A percentile compares a stretch with the other conserved stretches of the same genome.
Evolutionary conservation across 2,329 filamentous ascomycete genomes (phyloP).

Genomic region (Neodidymelliopsis sp.): DNA sequence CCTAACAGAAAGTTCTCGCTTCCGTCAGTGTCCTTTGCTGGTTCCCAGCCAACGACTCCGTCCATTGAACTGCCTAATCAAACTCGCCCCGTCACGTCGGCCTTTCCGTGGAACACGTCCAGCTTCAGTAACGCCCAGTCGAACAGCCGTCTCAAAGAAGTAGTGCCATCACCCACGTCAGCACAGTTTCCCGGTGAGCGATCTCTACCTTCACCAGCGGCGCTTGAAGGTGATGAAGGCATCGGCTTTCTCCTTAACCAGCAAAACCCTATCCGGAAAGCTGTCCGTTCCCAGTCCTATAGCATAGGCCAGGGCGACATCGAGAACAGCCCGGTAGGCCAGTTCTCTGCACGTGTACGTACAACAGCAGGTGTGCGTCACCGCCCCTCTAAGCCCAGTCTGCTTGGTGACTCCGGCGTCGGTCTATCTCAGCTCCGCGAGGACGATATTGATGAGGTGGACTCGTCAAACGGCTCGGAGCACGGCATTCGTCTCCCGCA

Average conservation of each 20-base stretch:
- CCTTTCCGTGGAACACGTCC: slow-evolving; percentile 55
- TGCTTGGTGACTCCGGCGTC: slow-evolving; percentile 67
- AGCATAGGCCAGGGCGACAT: slow-evolving; percentile 88
- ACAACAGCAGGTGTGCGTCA: slow-evolving; percentile 66
- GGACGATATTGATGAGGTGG: slow-evolving; percentile 68
- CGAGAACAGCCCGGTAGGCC: slow-evolving; percentile 50
- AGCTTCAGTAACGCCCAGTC: slow-evolving; percentile 37
- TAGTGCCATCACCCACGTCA: slow-evolving; percentile 46
- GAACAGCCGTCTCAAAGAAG: slow-evolving; percentile 41
- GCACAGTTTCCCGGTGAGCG: slow-evolving; percentile 32
- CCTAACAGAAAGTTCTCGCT: slow-evolving; percentile 75
- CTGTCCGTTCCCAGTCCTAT: slow-evolving; percentile 94
- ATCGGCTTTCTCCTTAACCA: slow-evolving; percentile 45
- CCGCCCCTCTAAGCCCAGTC: slow-evolving; percentile 79
- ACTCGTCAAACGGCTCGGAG: slow-evolving; percentile 64
- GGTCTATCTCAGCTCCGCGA: slow-evolving; percentile 45
- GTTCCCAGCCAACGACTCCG: slow-evolving; percentile 82
- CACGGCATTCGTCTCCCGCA: slow-evolving; percentile 55
- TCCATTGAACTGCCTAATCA: slow-evolving; percentile 66
- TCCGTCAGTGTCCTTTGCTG: slow-evolving; percentile 71
- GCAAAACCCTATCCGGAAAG: slow-evolving; percentile 83
- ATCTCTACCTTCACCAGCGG: slow-evolving; percentile 37
- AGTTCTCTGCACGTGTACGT: slow-evolving; percentile 59
- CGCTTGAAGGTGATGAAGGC: slow-evolving; percentile 59
- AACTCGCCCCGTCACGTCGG: slow-evolving; percentile 49